Evolutionary conservation across 192 early-diverging fungal species (phyloP), one percentile per base, ranked within the genome.

Genomic region (Coemansia pectinata): DNA sequence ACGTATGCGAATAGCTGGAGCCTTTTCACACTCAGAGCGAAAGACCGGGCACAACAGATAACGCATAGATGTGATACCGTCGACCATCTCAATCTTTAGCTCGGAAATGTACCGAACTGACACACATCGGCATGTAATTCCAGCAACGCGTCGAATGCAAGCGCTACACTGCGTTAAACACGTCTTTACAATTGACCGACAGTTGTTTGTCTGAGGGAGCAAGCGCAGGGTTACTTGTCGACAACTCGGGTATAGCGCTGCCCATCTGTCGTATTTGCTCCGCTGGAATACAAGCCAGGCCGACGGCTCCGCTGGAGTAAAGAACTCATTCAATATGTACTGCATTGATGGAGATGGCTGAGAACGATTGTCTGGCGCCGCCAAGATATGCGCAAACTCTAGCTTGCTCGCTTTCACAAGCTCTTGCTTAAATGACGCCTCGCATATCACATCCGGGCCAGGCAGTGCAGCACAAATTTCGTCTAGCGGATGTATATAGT

Each of bases 381-480:
- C 61, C 63, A 79, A 42, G 8, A 63, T 66, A 55, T 79, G 77
- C 14, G 65, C 67, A 17, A 71, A 68, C 65, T 79, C 77, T 64
- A 60, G 67, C 9, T 48, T 29, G 21, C 44, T 75, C 14, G 62
- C 52, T 12, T 29, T 44, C 2, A 74, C 8, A 15, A 31, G 53
- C 29, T 23, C 53, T 2, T 29, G 53, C 14, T 5, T 14, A 29
- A 57, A 57, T 5, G 9, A 29, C 53, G n/a, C 29, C 12, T 9
- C 31, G 27, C 53, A 57, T 14, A 57, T 5, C 8, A 31, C 53
- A 15, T 29, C 53, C 12, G 53, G 53, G 25, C 14, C 14, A 5
- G 53, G 53, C 14, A 57, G 53, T 11, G 29, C 29, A 29, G 53
- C 53, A 14, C 53, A 33, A 12, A 57, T 15, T 25, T 6, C 12